A percentile compares a stretch with the other conserved stretches of the same genome.
phyloP scores from a whole-genome alignment of 2,329 filamentous ascomycete species.

The Aspergillus sp. region DNA sequence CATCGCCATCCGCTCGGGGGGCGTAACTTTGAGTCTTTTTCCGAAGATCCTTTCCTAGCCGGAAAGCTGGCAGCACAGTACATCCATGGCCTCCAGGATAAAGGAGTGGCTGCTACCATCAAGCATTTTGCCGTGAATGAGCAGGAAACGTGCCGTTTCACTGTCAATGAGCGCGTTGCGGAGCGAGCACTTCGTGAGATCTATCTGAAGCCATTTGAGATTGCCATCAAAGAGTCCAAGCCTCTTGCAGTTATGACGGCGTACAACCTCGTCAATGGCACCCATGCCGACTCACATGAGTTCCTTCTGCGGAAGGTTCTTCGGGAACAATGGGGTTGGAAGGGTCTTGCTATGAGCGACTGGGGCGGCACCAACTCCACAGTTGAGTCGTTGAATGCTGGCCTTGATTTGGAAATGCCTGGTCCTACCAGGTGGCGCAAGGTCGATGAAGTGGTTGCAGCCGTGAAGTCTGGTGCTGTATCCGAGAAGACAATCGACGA shows the following conservation, averaged over 20 bases:
- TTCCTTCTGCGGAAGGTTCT: constrained; percentile 2
- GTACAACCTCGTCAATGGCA: constrained; percentile 8
- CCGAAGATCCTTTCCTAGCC: constrained; percentile 8
- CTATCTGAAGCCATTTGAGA: constrained; percentile 10
- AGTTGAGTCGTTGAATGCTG: constrained; percentile 1
- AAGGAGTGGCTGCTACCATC: constrained; percentile 8
- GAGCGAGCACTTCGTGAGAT: constrained; percentile 8
- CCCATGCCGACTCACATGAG: constrained; percentile 5
- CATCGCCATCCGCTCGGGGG: constrained; percentile 9
- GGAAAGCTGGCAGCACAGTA: constrained; percentile 8
- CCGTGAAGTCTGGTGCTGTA: constrained; percentile 1
- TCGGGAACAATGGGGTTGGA: constrained; percentile 5
- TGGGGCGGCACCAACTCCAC: constrained; percentile 9
- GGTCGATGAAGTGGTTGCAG: neutral
- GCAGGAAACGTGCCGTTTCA: constrained; percentile 10
- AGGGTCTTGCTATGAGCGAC: constrained; percentile 11
- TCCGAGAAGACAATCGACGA: constrained; percentile 4
- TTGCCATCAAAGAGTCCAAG: constrained; percentile 7
- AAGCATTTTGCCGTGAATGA: constrained; percentile 9
- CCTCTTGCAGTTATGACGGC: constrained; percentile 8
- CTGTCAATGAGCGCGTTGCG: neutral
- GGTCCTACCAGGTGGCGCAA: constrained; percentile 8
- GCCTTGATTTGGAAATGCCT: constrained; percentile 10
- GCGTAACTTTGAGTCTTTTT: constrained; percentile 10
- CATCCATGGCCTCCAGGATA: constrained; percentile 5